Evolutionary conservation across 2,329 filamentous ascomycete species (phyloP), one percentile per base, ranked within the genome.

Genomic region (Didymella glomerata): DNA sequence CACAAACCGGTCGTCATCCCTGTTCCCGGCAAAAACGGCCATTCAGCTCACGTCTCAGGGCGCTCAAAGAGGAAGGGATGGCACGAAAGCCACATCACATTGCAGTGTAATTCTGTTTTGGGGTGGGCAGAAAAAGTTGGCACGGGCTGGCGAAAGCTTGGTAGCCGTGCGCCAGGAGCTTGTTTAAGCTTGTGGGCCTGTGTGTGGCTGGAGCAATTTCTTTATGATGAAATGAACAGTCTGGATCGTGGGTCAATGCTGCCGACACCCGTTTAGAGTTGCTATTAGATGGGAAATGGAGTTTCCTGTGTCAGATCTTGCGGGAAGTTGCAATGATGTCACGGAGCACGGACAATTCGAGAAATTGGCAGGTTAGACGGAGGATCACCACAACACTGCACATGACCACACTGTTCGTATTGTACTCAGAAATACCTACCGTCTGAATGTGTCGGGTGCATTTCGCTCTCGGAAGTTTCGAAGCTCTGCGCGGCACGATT

Each of bases 1-100:
- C 70, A 71, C 70, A 74, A 74, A 71, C 71, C 66, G 57, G 71
- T 56, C 67, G 27, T 54, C 32, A 70, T 61, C 69, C 69, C 54
- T 66, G 65, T 54, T 32, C 41, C 42, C 55, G 55, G 59, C 42
- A 55, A 38, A 9, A 40, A 49, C 57, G 61, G 60, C 57, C 59
- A 54, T 41, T 36, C n/a, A 52, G 28, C 34, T 51, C 41, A 24
- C 34, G 50, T 54, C 14, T 41, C 56, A 51, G 46, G 25, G 32
- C 27, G 34, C 50, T 54, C 16, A 30, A 54, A 46, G 22, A 46
- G 51, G 56, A 54, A 59, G 51, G 46, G 56, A 54, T 54, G 41
- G 24, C 30, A 50, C 46, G 18, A 47, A 32, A 59, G 56, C 56
- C 56, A 59, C 56, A 59, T 54, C 45, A 46, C 49, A 16, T 46